Evolutionary conservation across 352 stramenopile species (phyloP), one percentile per base, ranked within the genome.

Genomic region (Pythium rhizo-oryzae): DNA sequence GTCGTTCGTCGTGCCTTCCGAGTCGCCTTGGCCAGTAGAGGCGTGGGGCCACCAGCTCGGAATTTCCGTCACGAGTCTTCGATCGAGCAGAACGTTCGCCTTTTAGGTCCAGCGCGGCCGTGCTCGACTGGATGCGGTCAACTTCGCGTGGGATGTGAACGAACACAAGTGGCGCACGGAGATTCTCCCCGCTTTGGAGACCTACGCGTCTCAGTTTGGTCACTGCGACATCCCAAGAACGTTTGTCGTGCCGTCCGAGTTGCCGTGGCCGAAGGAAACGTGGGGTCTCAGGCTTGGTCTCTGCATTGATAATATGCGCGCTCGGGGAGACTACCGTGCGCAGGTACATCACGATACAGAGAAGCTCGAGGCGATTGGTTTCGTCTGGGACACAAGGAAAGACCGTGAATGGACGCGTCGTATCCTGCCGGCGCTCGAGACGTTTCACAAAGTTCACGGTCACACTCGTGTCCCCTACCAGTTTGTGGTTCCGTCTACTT

Each of bases 261-360:
- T 23, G n/a, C 54, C 53, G 13, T 70, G 43, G 54, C 63, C 63
- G 25, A 44, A 19, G 5, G 37, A 58, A 51, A 19, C 63, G 44
- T 70, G 63, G 63, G 54, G 53, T 12, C 30, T 70, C 12, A 55
- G 46, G 21, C 56, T 70, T 19, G 63, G 63, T 4, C 35, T 43
- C 11, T 39, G 19, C 15, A 47, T 65, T 28, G 2, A 18, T 28
- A 41, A n/a, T 65, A 77, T 66, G 66, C 77, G 15, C 54, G 77
- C n/a, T 8, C 21, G 53, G 15, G 49, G 49, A 43, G 21, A 44
- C 58, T 65, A 59, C 33, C 19, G 47, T 0, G 23, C 49, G 8
- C 57, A 64, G 43, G 25, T 55, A 19, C 11, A 46, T 4, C 43
- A 25, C 41, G 57, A 64, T 33, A 7, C 25, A 5, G 21, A 19